A percentile compares a stretch with the other conserved stretches of the same genome.
Evolutionary conservation across 2,329 filamentous ascomycete genomes (phyloP).

Genomic region (Talaromyces islandicus): DNA sequence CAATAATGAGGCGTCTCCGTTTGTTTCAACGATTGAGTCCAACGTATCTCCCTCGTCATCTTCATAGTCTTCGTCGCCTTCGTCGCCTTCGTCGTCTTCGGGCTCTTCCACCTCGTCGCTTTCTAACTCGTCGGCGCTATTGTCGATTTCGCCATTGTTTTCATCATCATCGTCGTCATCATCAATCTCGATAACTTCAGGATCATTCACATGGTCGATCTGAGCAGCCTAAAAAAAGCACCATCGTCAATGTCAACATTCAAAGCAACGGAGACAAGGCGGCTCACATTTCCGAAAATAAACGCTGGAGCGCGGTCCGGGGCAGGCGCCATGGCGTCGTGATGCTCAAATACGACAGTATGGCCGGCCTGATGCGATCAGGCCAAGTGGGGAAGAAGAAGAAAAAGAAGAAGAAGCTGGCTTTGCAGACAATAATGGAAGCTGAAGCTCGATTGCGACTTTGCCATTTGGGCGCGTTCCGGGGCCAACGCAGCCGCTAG

Average conservation of each 20-base stretch:
- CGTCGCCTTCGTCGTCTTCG: constrained; percentile 21
- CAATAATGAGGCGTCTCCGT: constrained; percentile 19
- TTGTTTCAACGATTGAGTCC: constrained; percentile 21
- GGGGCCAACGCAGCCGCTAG: constrained; percentile 19
- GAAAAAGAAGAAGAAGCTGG: neutral
- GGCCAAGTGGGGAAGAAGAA: neutral
- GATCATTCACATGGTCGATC: constrained; percentile 18
- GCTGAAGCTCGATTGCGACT: neutral
- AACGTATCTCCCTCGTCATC: constrained; percentile 21
- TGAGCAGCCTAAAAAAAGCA: constrained; percentile 13
- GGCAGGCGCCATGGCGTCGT: constrained; percentile 33
- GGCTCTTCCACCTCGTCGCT: constrained; percentile 19
- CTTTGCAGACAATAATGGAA: neutral
- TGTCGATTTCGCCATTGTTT: constrained; percentile 18
- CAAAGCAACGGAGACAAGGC: constrained; percentile 7
- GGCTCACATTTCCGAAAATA: constrained; percentile 22
- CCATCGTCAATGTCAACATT: constrained; percentile 8
- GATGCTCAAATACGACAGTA: neutral
- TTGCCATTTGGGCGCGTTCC: constrained; percentile 24
- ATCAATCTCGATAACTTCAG: constrained; percentile 36
- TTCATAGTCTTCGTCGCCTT: constrained; percentile 19
- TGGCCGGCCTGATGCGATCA: neutral
- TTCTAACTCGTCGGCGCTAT: constrained; percentile 22
- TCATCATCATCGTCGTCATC: constrained; percentile 30
- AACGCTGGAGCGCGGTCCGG: constrained; percentile 22